Percentiles rank a stretch among this genome's conserved stretches.
Evolutionary conservation across 352 stramenopile species (phyloP).

Genomic region (Blastocystis sp.): DNA sequence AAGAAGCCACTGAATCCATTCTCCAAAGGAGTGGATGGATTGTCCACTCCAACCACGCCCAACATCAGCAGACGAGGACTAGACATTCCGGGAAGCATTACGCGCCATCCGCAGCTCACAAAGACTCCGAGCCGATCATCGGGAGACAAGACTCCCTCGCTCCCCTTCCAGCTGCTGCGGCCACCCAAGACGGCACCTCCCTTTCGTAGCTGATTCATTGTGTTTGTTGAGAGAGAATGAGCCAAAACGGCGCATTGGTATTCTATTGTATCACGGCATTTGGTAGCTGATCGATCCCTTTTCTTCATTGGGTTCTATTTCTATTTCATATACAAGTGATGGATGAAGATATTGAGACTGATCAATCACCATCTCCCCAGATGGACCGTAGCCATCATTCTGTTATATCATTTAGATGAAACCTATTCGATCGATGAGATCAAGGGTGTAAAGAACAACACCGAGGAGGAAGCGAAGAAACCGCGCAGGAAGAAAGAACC

Average conservation of each 20-base stretch:
- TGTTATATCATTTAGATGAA: too few relatives aligned
- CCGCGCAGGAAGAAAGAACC: background rate
- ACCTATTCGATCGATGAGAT: background rate
- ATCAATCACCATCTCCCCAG: too few relatives aligned
- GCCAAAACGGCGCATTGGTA: too few relatives aligned
- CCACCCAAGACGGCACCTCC: background rate
- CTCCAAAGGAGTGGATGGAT: background rate
- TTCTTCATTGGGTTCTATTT: background rate
- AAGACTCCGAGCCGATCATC: background rate
- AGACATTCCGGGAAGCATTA: conserved; percentile 22
- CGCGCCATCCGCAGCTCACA: background rate
- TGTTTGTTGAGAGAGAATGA: too few relatives aligned
- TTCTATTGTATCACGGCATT: too few relatives aligned
- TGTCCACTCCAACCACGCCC: background rate
- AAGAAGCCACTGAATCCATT: background rate
- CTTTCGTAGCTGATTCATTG: background rate
- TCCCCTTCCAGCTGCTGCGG: background rate
- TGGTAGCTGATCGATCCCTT: too few relatives aligned
- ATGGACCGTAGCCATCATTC: too few relatives aligned
- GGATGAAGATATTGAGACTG: background rate
- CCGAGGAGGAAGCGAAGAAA: background rate
- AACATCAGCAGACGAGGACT: background rate
- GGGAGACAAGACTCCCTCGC: background rate
- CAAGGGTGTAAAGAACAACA: background rate
- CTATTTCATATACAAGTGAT: background rate